Evolutionary conservation across 768 basidiomycete species (phyloP).

Genomic region (Pleurotus cornucopiae): DNA sequence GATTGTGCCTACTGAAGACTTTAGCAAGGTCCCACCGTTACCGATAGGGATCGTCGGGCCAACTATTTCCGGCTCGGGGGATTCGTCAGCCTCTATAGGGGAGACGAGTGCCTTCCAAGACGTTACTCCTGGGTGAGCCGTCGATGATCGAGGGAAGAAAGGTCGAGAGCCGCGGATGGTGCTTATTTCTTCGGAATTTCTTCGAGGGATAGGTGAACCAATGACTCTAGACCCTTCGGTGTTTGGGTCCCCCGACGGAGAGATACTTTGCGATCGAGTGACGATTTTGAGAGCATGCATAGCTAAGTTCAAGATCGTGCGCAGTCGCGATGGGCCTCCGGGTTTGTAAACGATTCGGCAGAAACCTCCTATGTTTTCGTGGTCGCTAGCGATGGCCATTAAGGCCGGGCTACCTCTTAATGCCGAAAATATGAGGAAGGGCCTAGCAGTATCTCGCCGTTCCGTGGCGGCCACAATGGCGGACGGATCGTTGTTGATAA

Average conservation of each 20-base stretch:
- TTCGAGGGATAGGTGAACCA: constrained; percentile 23
- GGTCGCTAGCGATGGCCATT: constrained; percentile 61
- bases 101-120: constrained; percentile 31
- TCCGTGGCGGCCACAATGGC: constrained; percentile 55
- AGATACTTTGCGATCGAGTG: constrained; percentile 22
- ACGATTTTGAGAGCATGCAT: constrained; percentile 52
- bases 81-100: constrained; percentile 31
- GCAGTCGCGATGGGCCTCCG: constrained; percentile 74
- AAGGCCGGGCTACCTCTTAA: constrained; percentile 61
- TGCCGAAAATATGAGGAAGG: constrained; percentile 75
- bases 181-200: constrained; percentile 46
- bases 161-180: constrained; percentile 28
- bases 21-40: constrained; percentile 63
- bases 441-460: constrained; percentile 49
- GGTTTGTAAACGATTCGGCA: constrained; percentile 91
- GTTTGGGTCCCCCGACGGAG: constrained; percentile 11
- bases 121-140: constrained; percentile 33
- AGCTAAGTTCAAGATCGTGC: constrained; percentile 59
- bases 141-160: constrained; percentile 51
- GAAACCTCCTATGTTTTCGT: constrained; percentile 80
- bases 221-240: constrained; percentile 5
- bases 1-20: constrained; percentile 55
- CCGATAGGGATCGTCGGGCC: constrained; percentile 51
- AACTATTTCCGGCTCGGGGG: constrained; percentile 8
- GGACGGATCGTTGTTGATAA: constrained; percentile 75